Evolutionary conservation across 1,284 basidiomycete species (phyloP).

Genomic region (Tylopilus orsonianus): DNA sequence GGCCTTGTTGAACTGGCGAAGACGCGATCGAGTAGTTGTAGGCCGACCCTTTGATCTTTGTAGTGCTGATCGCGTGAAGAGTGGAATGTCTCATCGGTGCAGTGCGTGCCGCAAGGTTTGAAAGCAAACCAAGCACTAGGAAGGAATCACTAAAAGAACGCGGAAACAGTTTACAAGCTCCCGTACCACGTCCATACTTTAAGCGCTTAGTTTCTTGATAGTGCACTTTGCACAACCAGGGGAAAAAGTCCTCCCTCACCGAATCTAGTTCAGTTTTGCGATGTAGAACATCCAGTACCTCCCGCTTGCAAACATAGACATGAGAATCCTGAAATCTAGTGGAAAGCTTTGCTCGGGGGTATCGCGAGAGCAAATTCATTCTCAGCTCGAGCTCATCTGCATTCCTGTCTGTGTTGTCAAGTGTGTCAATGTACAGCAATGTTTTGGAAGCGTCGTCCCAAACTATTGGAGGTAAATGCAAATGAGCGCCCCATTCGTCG

Average conservation of each 20-base stretch:
- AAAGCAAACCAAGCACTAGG: conserved; percentile 24
- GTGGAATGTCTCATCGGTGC: conserved; percentile 62
- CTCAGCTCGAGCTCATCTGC: conserved; percentile 70
- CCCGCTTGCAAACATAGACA: conserved; percentile 82
- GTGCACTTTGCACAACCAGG: conserved; percentile 85
- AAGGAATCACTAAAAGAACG: not conserved
- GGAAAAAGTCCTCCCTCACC: conserved; percentile 83
- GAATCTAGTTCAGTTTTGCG: conserved; percentile 73
- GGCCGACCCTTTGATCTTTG: conserved; percentile 14
- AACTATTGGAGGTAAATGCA: conserved; percentile 51
- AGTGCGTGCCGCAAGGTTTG: conserved; percentile 16
- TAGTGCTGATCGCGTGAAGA: conserved; percentile 31
- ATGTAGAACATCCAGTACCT: conserved; percentile 72
- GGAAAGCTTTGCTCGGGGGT: conserved; percentile 72
- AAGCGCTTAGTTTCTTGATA: conserved; percentile 61
- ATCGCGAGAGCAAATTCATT: conserved; percentile 72
- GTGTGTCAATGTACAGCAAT: conserved; percentile 68
- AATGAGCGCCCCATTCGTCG: conserved; percentile 63
- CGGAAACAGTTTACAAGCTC: not conserved
- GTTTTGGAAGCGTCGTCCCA: conserved; percentile 68
- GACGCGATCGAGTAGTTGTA: conserved; percentile 11
- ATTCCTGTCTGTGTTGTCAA: conserved; percentile 66
- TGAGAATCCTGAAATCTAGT: conserved; percentile 81
- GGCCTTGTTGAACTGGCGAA: conserved; percentile 26
- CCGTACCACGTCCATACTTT: conserved; percentile 56